Evolutionary conservation across 768 basidiomycete species (phyloP).

Genomic region (Lactarius indigo): DNA sequence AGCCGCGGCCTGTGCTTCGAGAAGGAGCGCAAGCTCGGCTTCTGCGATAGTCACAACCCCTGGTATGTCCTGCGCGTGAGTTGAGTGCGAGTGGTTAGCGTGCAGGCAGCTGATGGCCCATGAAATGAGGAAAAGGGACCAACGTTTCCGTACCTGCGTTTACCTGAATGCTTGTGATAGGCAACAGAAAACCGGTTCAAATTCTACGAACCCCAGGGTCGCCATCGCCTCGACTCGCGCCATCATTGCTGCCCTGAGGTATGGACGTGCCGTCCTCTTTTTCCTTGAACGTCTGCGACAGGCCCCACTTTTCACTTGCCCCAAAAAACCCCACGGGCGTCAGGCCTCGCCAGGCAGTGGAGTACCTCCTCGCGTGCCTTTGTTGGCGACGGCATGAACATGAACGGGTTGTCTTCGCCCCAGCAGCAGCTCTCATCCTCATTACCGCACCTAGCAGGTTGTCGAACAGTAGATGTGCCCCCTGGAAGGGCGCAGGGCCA

Average conservation of each 20-base stretch:
- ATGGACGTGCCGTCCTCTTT: slow-evolving; percentile 7
- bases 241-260: background rate
- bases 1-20: slow-evolving; percentile 43
- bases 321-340: slow-evolving; percentile 8
- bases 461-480: slow-evolving; percentile 22
- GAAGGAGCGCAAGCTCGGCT: slow-evolving; percentile 52
- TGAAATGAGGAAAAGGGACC: background rate
- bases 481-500: slow-evolving; percentile 10
- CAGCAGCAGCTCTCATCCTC: slow-evolving; percentile 29
- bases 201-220: slow-evolving; percentile 6
- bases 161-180: slow-evolving; percentile 37
- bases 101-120: too few species aligned
- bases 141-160: slow-evolving; percentile 17
- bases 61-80: background rate
- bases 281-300: slow-evolving; percentile 35
- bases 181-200: slow-evolving; percentile 29
- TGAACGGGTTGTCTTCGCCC: slow-evolving; percentile 40
- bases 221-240: background rate
- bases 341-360: slow-evolving; percentile 8
- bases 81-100: background rate
- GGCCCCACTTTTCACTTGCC: slow-evolving; percentile 22
- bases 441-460: slow-evolving; percentile 36
- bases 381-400: slow-evolving; percentile 31
- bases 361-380: slow-evolving; percentile 11
- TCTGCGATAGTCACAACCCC: slow-evolving; percentile 24